Conservation (phyloP, 139 green algal species). For the Raphidocelis subcapitata region DNA sequence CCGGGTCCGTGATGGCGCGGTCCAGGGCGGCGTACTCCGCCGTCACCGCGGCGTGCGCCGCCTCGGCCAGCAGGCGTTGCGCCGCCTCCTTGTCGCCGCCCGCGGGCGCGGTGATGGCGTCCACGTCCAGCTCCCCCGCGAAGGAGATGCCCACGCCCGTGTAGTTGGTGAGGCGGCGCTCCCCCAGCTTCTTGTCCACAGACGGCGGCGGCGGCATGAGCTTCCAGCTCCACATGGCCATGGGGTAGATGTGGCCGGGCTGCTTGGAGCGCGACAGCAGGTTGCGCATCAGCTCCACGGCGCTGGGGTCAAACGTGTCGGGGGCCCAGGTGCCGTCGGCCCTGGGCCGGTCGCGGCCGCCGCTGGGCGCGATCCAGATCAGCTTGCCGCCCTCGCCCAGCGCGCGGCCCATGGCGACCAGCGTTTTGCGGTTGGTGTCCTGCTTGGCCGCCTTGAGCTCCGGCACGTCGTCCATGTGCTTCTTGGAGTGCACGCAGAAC, state of each 20-base stretch:
- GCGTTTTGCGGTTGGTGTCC: constrained; percentile 86
- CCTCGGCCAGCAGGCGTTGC: constrained; percentile 45
- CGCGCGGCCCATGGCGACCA: constrained; percentile 67
- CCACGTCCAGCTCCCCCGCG: constrained; percentile 65
- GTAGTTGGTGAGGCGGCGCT: constrained; percentile 76
- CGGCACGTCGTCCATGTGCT: constrained; percentile 93
- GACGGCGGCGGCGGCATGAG: constrained; percentile 94
- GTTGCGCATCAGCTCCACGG: constrained; percentile 93
- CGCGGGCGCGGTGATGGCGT: constrained; percentile 32
- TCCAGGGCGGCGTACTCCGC: constrained; percentile 58
- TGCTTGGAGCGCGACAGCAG: constrained; percentile 55
- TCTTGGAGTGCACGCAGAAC: constrained; percentile 98
- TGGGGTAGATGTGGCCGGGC: constrained; percentile 85
- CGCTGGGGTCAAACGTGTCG: constrained; percentile 79
- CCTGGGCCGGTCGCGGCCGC: constrained; percentile 77
- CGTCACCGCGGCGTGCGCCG: constrained; percentile 39
- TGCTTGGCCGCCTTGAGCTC: constrained; percentile 84
- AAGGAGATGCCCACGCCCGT: constrained; percentile 76
- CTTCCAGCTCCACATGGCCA: constrained; percentile 88
- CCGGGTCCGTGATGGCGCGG: constrained; percentile 58
- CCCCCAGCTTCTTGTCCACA: constrained; percentile 80
- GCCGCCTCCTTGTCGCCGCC: constrained; percentile 55
- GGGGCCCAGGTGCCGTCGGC: constrained; percentile 62
- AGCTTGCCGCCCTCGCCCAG: constrained; percentile 55
- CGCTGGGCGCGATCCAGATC: constrained; percentile 35